These are phyloP conservation scores for Diaporthe ilicicola DNA, from an alignment of 2,329 filamentous ascomycete species.

Conservation along the genomic window DNA sequence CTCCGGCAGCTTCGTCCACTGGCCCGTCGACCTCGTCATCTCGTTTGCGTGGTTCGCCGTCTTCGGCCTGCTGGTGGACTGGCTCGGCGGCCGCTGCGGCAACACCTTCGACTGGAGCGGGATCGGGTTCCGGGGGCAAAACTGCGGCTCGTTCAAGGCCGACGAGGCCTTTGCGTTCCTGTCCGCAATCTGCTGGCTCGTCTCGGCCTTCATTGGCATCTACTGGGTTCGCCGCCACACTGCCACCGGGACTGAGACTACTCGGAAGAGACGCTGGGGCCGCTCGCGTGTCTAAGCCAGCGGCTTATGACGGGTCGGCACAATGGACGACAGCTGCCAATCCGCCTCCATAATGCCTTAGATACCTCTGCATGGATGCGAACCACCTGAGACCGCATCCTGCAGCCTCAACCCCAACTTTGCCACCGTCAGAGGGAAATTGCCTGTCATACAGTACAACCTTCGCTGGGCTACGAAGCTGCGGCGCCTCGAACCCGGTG, in stretches of 20 bases:
- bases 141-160: conserved; percentile 76
- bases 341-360: not conserved
- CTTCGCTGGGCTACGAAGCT: not conserved
- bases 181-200: conserved; percentile 75
- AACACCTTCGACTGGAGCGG: conserved; percentile 67
- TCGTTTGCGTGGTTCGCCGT: conserved; percentile 75
- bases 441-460: not conserved
- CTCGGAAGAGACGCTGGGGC: conserved; percentile 50
- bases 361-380: not conserved
- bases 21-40: conserved; percentile 75
- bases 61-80: conserved; percentile 72
- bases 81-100: conserved; percentile 60
- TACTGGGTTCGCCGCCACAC: conserved; percentile 60
- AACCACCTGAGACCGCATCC: not conserved
- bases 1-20: conserved; percentile 71
- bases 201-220: conserved; percentile 65
- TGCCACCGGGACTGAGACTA: conserved; percentile 39
- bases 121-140: conserved; percentile 55
- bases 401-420: not conserved
- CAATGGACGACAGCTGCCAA: not conserved
- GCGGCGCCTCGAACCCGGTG: not conserved
- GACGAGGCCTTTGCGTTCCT: conserved; percentile 77
- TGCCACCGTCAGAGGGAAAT: not conserved
- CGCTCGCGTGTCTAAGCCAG: conserved; percentile 51
- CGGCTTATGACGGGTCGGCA: not conserved